These are phyloP conservation scores for Plasmodium vivax DNA, from an alignment of 169 alveolate species.

Conservation along the genomic window DNA sequence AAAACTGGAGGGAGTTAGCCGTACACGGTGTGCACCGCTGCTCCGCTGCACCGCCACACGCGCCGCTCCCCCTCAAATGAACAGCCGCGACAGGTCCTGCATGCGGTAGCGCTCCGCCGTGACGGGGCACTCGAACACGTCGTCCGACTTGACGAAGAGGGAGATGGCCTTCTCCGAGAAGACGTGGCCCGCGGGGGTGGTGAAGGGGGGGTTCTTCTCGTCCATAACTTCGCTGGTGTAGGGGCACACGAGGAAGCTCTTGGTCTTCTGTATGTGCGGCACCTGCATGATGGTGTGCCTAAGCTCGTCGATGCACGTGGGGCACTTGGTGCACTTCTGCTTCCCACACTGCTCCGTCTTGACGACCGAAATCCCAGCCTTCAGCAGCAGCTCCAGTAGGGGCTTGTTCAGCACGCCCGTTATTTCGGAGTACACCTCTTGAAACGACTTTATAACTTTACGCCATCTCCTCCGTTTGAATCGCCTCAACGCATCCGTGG, in stretches of 20 bases:
- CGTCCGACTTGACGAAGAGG: slow-evolving; percentile 68
- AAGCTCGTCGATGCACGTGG: slow-evolving; percentile 88
- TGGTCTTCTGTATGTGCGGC: slow-evolving; percentile 86
- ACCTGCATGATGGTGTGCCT: slow-evolving; percentile 76
- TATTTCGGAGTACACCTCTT: slow-evolving; percentile 56
- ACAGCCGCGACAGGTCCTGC: slow-evolving; percentile 78
- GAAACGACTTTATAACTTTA: slow-evolving; percentile 26
- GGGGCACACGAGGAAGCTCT: slow-evolving; percentile 87
- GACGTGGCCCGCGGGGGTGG: slow-evolving; percentile 87
- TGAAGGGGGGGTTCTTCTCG: slow-evolving; percentile 89
- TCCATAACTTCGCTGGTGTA: slow-evolving; percentile 88
- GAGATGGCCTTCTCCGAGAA: slow-evolving; percentile 82
- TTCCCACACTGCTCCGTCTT: slow-evolving; percentile 84
- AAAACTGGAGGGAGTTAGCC: too few relatives aligned
- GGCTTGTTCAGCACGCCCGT: slow-evolving; percentile 73
- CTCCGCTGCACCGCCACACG: too few relatives aligned
- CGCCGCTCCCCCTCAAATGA: slow-evolving; percentile 36
- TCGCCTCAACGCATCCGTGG: not conserved
- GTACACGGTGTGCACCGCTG: too few relatives aligned
- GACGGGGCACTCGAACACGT: slow-evolving; percentile 79
- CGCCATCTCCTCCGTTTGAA: slow-evolving; percentile 51
- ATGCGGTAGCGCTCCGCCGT: slow-evolving; percentile 75
- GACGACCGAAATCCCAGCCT: slow-evolving; percentile 87
- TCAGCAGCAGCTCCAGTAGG: slow-evolving; percentile 79
- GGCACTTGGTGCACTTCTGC: slow-evolving; percentile 83